These are phyloP conservation scores for Sarocladiaceae sp. DNA, from an alignment of 2,329 filamentous ascomycete genomes.

Conservation along the genomic window DNA sequence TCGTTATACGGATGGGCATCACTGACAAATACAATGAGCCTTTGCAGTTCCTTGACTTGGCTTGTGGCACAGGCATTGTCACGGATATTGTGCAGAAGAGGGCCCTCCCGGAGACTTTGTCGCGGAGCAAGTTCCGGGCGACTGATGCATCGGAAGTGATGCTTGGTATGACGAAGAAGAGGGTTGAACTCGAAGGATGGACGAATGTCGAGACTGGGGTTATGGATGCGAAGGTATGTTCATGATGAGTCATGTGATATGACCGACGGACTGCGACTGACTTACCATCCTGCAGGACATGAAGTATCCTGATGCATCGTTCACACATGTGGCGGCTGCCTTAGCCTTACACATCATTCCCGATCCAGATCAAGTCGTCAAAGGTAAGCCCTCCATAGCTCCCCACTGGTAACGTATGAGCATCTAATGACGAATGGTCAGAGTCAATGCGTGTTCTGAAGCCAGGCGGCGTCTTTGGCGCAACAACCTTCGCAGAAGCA, in stretches of 20 bases:
- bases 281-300: constrained; percentile 28
- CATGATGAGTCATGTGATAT: accelerated
- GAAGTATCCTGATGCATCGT: constrained; percentile 30
- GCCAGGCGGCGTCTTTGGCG: constrained; percentile 33
- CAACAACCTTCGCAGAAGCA: constrained; percentile 30
- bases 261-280: not conserved
- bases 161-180: constrained; percentile 34
- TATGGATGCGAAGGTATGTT: constrained; percentile 42
- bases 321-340: constrained; percentile 41
- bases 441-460: constrained; percentile 35
- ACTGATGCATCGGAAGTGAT: constrained; percentile 41
- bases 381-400: constrained; percentile 17
- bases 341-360: constrained; percentile 45
- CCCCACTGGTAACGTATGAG: not conserved
- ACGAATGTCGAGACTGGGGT: constrained; percentile 36
- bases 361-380: constrained; percentile 27
- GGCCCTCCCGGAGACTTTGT: constrained; percentile 32
- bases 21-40: constrained; percentile 16
- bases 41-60: constrained; percentile 44
- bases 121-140: constrained; percentile 42
- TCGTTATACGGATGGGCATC: not conserved
- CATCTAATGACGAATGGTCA: constrained; percentile 11
- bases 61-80: constrained; percentile 48
- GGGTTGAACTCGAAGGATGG: constrained; percentile 40
- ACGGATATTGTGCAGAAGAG: constrained; percentile 38